Evolutionary conservation across 345 rosid species (phyloP).

Genomic region (Boechera stricta): DNA sequence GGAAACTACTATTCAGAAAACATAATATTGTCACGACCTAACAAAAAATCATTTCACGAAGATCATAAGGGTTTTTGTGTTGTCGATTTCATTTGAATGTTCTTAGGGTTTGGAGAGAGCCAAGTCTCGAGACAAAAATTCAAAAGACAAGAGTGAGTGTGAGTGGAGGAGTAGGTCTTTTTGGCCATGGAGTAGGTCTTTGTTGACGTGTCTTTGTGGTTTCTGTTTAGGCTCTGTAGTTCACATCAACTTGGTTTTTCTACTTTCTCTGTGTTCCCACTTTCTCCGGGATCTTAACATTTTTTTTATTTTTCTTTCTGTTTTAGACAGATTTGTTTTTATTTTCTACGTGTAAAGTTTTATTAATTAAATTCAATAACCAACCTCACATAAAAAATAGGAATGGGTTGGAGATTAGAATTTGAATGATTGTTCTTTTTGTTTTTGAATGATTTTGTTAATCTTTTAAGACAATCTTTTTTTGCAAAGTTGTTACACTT

Average conservation of each 20-base stretch:
- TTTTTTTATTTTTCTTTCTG: not conserved
- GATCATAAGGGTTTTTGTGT: constrained; percentile 15
- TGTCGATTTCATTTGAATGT: constrained; percentile 27
- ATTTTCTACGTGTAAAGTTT: constrained; percentile 18
- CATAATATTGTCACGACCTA: constrained; percentile 16
- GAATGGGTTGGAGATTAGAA: constrained; percentile 4
- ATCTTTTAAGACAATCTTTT: constrained; percentile 14
- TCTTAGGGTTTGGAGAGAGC: constrained; percentile 16
- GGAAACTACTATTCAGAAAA: constrained; percentile 18
- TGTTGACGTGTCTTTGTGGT: constrained; percentile 38
- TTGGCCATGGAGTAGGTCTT: constrained; percentile 38
- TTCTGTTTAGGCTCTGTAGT: constrained; percentile 42
- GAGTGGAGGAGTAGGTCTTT: constrained; percentile 44
- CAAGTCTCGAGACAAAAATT: constrained; percentile 32
- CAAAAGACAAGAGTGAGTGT: constrained; percentile 30
- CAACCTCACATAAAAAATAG: not conserved
- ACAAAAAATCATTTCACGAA: constrained; percentile 2
- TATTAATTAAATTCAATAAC: constrained; percentile 4
- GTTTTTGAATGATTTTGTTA: constrained; percentile 21
- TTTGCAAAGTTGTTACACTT: constrained; percentile 28
- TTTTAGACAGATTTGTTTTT: constrained; percentile 6
- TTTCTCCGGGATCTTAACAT: constrained; percentile 12
- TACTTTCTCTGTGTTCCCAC: constrained; percentile 48
- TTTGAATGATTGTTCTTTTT: constrained; percentile 30
- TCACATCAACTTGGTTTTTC: constrained; percentile 41